Percentiles rank a stretch among this genome's conserved stretches.
phyloP scores from a whole-genome alignment of 768 basidiomycete genomes.

The Epithele typhae region DNA sequence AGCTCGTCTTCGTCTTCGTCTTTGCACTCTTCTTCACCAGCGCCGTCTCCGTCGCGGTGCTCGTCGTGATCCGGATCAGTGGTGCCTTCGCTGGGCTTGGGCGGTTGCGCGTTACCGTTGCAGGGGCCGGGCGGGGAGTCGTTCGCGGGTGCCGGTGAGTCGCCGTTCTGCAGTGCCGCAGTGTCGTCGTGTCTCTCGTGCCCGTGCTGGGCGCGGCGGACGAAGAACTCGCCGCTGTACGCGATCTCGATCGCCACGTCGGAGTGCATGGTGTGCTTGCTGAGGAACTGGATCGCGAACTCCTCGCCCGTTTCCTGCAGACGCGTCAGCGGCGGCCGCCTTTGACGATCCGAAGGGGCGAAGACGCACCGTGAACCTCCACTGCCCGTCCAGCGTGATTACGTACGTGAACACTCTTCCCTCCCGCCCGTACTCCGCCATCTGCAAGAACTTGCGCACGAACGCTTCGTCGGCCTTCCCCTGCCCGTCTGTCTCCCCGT shows the following conservation, averaged over 20 bases:
- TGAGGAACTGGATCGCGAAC: conserved; percentile 38
- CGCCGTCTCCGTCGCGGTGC: too few species aligned
- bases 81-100: too few species aligned
- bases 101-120: neutral
- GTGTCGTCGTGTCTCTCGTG: neutral
- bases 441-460: conserved; percentile 35
- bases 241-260: conserved; percentile 39
- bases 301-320: conserved; percentile 39
- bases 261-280: conserved; percentile 45
- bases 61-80: neutral
- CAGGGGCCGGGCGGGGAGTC: neutral
- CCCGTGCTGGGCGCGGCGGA: conserved; percentile 21
- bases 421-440: conserved; percentile 38
- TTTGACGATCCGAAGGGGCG: too few species aligned
- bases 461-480: conserved; percentile 18
- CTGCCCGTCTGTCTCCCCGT: neutral
- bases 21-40: too few species aligned
- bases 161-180: neutral
- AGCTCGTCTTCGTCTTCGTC: conserved; percentile 10
- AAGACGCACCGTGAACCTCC: conserved; percentile 33
- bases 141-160: too few species aligned
- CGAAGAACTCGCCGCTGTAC: conserved; percentile 39
- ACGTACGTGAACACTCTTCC: conserved; percentile 43
- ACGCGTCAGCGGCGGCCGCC: neutral
- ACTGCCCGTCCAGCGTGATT: conserved; percentile 38